Conservation (phyloP, 371 early-diverging fungal genomes). For the Zychaea mexicana region DNA sequence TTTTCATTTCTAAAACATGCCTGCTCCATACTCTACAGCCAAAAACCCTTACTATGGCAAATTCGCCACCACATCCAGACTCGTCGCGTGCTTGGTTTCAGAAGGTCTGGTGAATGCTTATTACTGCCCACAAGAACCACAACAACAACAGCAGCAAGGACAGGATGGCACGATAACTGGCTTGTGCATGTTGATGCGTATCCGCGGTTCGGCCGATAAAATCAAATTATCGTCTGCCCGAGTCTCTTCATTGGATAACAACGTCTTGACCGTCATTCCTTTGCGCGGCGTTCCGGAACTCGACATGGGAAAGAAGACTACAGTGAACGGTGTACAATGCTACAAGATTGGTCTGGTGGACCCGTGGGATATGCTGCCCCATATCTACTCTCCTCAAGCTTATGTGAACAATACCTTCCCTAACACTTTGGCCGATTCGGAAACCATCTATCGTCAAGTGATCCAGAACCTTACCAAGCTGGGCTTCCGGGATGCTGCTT, state of each 20-base stretch:
- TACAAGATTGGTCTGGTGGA: constrained; percentile 41
- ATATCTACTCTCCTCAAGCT: constrained; percentile 28
- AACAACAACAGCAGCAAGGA: background rate
- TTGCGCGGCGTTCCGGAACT: constrained; percentile 44
- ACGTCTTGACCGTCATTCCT: constrained; percentile 43
- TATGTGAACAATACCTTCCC: constrained; percentile 3
- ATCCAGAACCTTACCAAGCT: background rate
- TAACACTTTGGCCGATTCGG: background rate
- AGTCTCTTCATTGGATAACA: constrained; percentile 3
- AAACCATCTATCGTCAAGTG: background rate
- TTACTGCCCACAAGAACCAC: constrained; percentile 12
- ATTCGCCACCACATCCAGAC: constrained; percentile 62
- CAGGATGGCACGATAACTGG: background rate
- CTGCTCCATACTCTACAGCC: constrained; percentile 17
- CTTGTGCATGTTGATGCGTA: constrained; percentile 10
- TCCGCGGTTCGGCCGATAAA: background rate
- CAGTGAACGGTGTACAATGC: constrained; percentile 29
- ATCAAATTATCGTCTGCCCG: constrained; percentile 7
- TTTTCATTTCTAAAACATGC: constrained; percentile 9
- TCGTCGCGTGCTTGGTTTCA: constrained; percentile 61
- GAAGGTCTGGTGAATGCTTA: constrained; percentile 55
- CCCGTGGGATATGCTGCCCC: constrained; percentile 47
- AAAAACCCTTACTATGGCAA: constrained; percentile 43
- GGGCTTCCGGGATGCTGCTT: background rate
- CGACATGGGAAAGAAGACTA: background rate